A percentile compares a stretch with the other conserved stretches of the same genome.
phyloP scores from a whole-genome alignment of 768 basidiomycete genomes.

The Serendipita sp. region DNA sequence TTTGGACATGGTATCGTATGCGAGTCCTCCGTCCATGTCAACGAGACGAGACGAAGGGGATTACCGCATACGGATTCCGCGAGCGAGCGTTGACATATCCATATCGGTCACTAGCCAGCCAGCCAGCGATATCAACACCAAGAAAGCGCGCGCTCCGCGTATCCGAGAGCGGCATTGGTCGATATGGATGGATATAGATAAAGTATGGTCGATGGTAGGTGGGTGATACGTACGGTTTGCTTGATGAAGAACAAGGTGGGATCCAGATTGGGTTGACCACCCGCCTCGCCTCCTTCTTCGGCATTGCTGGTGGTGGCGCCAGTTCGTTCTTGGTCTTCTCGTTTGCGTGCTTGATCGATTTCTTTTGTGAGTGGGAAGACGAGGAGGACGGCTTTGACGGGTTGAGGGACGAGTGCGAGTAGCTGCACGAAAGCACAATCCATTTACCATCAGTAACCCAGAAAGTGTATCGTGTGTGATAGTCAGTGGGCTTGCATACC shows the following conservation, averaged over 20 bases:
- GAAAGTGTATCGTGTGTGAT: not conserved
- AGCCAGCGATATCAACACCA: not conserved
- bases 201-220: no score
- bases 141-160: not conserved
- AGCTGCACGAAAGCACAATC: conserved; percentile 41
- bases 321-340: conserved; percentile 36
- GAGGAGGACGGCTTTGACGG: conserved; percentile 70
- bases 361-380: conserved; percentile 59
- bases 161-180: not conserved
- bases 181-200: not conserved
- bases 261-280: conserved; percentile 32
- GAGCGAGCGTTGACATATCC: no score
- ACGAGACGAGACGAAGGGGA: not conserved
- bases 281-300: conserved; percentile 33
- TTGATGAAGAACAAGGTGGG: conserved; percentile 72
- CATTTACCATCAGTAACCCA: no score
- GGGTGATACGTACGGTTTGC: conserved; percentile 50
- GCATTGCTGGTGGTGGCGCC: no score
- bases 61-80: no score
- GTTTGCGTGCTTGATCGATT: conserved; percentile 33
- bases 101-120: no score
- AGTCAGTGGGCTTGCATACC: conserved; percentile 21
- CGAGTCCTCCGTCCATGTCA: no score
- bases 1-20: no score
- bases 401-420: conserved; percentile 50